Conservation (phyloP, 768 basidiomycete genomes). For the Leccinum subtestaceum region DNA sequence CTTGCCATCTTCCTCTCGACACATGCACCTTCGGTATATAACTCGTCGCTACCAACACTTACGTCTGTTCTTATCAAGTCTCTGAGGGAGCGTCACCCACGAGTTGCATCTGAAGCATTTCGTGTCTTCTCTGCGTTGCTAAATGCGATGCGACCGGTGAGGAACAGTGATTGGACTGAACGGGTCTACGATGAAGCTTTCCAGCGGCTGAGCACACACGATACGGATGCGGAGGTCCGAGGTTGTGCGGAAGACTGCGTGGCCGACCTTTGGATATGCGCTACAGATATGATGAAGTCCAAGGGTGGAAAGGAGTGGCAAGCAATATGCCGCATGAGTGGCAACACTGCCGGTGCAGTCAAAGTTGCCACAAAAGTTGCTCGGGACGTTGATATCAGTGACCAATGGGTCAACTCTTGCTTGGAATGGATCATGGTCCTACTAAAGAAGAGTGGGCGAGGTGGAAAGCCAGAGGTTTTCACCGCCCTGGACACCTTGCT, state of each 20-base stretch:
- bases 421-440: conserved; percentile 75
- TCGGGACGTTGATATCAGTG: conserved; percentile 62
- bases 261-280: conserved; percentile 85
- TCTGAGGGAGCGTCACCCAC: conserved; percentile 80
- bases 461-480: conserved; percentile 80
- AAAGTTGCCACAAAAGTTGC: conserved; percentile 85
- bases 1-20: conserved; percentile 77
- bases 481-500: conserved; percentile 70
- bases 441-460: conserved; percentile 73
- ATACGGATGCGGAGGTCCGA: conserved; percentile 91
- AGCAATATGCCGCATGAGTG: conserved; percentile 65
- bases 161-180: conserved; percentile 63
- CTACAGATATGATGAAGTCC: conserved; percentile 63
- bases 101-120: conserved; percentile 86
- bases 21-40: conserved; percentile 57
- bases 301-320: conserved; percentile 81
- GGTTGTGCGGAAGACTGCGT: conserved; percentile 77
- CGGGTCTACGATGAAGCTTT: conserved; percentile 74
- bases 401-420: conserved; percentile 79
- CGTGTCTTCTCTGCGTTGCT: conserved; percentile 82
- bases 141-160: conserved; percentile 68
- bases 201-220: conserved; percentile 64
- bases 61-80: conserved; percentile 74
- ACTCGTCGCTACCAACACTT: conserved; percentile 58
- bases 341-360: conserved; percentile 73